A percentile compares a stretch with the other conserved stretches of the same genome.
phyloP scores from a whole-genome alignment of 192 early-diverging fungal genomes.

The Mortierella antarctica region DNA sequence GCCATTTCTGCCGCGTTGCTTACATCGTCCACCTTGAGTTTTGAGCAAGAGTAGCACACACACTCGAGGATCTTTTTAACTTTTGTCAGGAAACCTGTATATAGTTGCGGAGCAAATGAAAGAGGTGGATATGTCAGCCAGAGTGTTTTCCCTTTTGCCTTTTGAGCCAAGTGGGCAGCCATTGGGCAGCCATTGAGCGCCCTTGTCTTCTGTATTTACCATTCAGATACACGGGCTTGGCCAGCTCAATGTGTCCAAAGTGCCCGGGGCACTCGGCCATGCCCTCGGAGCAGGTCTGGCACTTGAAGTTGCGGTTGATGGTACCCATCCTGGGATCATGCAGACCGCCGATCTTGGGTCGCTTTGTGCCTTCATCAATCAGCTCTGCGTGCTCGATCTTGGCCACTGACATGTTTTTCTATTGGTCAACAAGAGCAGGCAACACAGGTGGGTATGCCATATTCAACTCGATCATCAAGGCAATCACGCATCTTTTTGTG shows the following conservation, averaged over 20 bases:
- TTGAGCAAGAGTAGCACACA: slow-evolving; percentile 94
- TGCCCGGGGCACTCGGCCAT: slow-evolving; percentile 98
- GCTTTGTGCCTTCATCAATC: slow-evolving; percentile 84
- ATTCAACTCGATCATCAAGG: neutral
- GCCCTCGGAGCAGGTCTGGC: slow-evolving; percentile 94
- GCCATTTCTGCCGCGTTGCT: slow-evolving; percentile 23
- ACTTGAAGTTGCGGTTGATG: slow-evolving; percentile 97
- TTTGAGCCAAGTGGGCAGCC: neutral
- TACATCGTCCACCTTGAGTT: slow-evolving; percentile 88
- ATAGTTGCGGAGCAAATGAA: neutral
- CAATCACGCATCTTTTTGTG: neutral
- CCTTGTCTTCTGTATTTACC: slow-evolving; percentile 58
- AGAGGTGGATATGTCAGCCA: neutral
- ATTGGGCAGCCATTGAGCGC: neutral
- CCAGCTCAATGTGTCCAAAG: slow-evolving; percentile 97
- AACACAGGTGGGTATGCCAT: slow-evolving; percentile 4
- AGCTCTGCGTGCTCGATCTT: slow-evolving; percentile 92
- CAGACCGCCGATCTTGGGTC: slow-evolving; percentile 88
- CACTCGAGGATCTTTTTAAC: slow-evolving; percentile 98
- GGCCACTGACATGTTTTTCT: slow-evolving; percentile 98
- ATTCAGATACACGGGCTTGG: slow-evolving; percentile 94
- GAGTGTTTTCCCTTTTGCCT: neutral
- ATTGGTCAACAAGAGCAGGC: slow-evolving; percentile 25
- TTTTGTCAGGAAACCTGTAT: slow-evolving; percentile 88
- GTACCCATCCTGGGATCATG: slow-evolving; percentile 97